Conservation (phyloP, 1,284 basidiomycete species). For the Testicularia cyperi region DNA sequence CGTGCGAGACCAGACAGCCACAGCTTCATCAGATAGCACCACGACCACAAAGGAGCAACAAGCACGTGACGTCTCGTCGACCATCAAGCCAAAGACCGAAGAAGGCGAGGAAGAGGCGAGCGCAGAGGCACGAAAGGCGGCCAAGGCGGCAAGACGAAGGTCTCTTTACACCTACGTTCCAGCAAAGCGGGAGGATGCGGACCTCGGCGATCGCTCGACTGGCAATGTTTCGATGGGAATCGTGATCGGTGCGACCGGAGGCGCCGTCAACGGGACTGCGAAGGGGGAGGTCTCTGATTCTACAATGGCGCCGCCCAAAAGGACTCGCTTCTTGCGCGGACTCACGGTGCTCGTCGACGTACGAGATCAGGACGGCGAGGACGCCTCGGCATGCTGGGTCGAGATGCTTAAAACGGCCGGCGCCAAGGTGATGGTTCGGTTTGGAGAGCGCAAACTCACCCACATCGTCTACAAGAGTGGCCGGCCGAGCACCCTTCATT, state of each 20-base stretch:
- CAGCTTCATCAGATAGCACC: slow-evolving; percentile 1
- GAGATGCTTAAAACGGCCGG: slow-evolving; percentile 45
- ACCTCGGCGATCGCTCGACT: slow-evolving; percentile 16
- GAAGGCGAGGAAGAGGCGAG: slow-evolving; percentile 2
- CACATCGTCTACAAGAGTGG: slow-evolving; percentile 55
- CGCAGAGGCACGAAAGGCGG: slow-evolving; percentile 24
- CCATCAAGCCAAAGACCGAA: background rate
- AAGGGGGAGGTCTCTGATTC: too few species aligned
- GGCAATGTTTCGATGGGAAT: slow-evolving; percentile 24
- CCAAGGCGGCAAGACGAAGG: slow-evolving; percentile 31
- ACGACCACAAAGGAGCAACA: too few species aligned
- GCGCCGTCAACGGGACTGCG: background rate
- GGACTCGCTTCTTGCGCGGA: slow-evolving; percentile 33
- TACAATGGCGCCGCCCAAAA: background rate
- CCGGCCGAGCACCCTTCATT: slow-evolving; percentile 41
- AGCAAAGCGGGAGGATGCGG: slow-evolving; percentile 24
- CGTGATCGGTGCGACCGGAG: slow-evolving; percentile 3
- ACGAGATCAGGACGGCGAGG: slow-evolving; percentile 48
- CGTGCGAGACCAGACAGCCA: slow-evolving; percentile 3
- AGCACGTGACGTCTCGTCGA: background rate
- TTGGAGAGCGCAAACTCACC: slow-evolving; percentile 34
- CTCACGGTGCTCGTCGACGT: slow-evolving; percentile 50
- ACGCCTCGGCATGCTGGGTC: slow-evolving; percentile 43
- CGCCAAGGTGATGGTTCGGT: slow-evolving; percentile 44
- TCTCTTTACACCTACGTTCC: slow-evolving; percentile 40